Base-by-base conservation (phyloP, 768 basidiomycete species). In the Myochromella boudieri region DNA sequence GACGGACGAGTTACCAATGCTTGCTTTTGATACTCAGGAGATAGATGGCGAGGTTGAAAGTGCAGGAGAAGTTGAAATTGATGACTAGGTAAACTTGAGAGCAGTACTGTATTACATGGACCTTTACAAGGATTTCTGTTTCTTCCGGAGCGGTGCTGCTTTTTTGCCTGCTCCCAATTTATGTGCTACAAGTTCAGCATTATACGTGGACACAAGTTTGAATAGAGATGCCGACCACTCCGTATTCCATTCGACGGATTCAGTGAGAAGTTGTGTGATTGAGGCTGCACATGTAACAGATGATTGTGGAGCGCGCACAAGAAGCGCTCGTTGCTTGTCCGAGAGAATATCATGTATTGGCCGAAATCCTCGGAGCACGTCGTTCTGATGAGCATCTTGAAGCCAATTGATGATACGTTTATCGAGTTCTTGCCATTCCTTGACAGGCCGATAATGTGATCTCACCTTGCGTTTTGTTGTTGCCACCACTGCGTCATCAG, bases 231-330 rank as follows among this genome's bases (percentile, higher is more conserved):
- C 20, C 18, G 47, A 52, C 58, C 60, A 66, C 12, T 58, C 44
- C 7, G 15, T 41, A 1, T 4, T 53, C 63, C 64, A 66, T 43
- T 63, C 64, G 0, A 11, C 2, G 0, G 54, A 49, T 36, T 64
- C 60, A 3, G 59, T 28, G 0, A 65, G 29, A 0, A 55, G 26
- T 15, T 14, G 14, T 0, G 48, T 49, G 6, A 65, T 53, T 1
- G 43, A 26, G 0, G 20, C n/a, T 3, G 52, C 8, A 0, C 51
- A 39, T 1, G 4, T 46, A 9, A 60, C 34, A 1, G 49, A 50
- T 8, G 32, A 22, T 0, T 48, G 44, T 8, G 36, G 43, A 7
- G 51, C 46, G 6, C 48, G 31, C 2, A 60, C 37, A n/a, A 65
- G 55, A 0, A 27, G 9, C 15, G 40, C 21, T 17, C 49, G 39